Percentiles rank a stretch among this genome's conserved stretches.
phyloP scores from a whole-genome alignment of 2,329 filamentous ascomycete species.

The Trichoderma koningiopsis region DNA sequence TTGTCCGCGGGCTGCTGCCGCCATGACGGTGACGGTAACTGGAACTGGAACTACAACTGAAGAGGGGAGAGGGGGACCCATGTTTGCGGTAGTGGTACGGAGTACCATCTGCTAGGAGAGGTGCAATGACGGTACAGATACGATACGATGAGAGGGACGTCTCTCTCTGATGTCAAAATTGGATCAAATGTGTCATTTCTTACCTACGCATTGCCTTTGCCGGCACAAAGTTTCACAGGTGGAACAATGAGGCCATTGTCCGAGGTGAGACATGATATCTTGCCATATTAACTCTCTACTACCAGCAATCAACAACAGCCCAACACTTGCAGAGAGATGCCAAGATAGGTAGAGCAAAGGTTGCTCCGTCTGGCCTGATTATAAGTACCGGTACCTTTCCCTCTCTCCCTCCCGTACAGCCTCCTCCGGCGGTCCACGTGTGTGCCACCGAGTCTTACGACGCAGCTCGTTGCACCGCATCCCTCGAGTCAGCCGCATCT shows the following conservation, averaged over 20 bases:
- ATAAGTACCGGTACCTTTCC: slow-evolving; percentile 3
- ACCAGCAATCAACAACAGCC: neutral
- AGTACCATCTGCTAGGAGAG: neutral
- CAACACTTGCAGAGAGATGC: neutral
- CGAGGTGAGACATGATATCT: slow-evolving; percentile 9
- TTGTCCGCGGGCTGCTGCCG: neutral
- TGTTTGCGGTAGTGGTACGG: neutral
- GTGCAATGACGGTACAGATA: neutral
- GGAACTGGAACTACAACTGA: neutral
- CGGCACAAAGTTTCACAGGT: neutral
- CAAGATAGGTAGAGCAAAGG: neutral
- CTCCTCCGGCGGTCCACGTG: slow-evolving; percentile 13
- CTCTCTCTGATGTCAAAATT: neutral
- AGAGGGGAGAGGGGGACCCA: neutral
- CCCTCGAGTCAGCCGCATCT: slow-evolving; percentile 15
- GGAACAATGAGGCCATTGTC: slow-evolving; percentile 13
- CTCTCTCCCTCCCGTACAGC: neutral
- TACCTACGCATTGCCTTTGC: neutral
- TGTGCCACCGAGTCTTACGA: slow-evolving; percentile 21
- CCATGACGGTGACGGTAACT: slow-evolving; percentile 17
- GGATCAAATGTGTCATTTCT: neutral
- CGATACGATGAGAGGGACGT: neutral
- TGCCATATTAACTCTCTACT: neutral
- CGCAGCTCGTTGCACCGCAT: slow-evolving; percentile 1
- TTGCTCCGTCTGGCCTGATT: neutral